These are phyloP conservation scores for Pichia sp. DNA, from an alignment of 1,139 yeast genomes.

Conservation along the genomic window DNA sequence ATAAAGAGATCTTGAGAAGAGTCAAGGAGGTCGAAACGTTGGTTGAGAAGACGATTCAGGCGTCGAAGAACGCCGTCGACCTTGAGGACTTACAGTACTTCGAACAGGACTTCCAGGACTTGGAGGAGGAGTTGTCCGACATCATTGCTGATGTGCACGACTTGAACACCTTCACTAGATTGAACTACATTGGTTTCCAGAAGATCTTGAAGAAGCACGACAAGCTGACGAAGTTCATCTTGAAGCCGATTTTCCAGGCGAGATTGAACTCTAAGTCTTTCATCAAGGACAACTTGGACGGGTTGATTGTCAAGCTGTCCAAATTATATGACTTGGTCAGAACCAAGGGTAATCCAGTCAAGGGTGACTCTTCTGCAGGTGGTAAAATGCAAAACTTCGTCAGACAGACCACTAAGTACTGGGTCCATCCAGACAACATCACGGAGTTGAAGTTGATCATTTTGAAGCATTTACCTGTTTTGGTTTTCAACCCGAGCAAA, in stretches of 20 bases:
- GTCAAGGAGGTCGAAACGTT: slow-evolving; percentile 70
- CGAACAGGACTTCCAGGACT: slow-evolving; percentile 83
- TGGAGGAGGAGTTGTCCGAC: slow-evolving; percentile 88
- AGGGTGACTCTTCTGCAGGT: slow-evolving; percentile 94
- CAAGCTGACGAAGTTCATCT: slow-evolving; percentile 70
- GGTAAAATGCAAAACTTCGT: slow-evolving; percentile 97
- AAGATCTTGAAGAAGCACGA: slow-evolving; percentile 96
- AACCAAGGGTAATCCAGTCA: slow-evolving; percentile 90
- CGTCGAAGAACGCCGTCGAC: slow-evolving; percentile 27
- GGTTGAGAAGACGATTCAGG: slow-evolving; percentile 30
- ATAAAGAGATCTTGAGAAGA: slow-evolving; percentile 76
- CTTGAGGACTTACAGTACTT: slow-evolving; percentile 38
- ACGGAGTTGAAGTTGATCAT: slow-evolving; percentile 93
- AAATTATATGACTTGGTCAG: slow-evolving; percentile 87
- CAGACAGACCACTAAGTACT: slow-evolving; percentile 95
- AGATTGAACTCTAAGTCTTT: slow-evolving; percentile 91
- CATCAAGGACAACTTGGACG: slow-evolving; percentile 90
- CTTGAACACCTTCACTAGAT: slow-evolving; percentile 83
- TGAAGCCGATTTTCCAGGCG: slow-evolving; percentile 89
- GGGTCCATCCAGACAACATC: slow-evolving; percentile 98
- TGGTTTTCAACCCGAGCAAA: slow-evolving; percentile 92
- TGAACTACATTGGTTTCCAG: slow-evolving; percentile 94
- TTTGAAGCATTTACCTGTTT: slow-evolving; percentile 89
- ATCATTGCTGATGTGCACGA: slow-evolving; percentile 97
- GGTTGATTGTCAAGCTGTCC: slow-evolving; percentile 80